These are phyloP conservation scores for Lathyrus sativus DNA, from an alignment of 306 rosid genomes.

Conservation along the genomic window DNA sequence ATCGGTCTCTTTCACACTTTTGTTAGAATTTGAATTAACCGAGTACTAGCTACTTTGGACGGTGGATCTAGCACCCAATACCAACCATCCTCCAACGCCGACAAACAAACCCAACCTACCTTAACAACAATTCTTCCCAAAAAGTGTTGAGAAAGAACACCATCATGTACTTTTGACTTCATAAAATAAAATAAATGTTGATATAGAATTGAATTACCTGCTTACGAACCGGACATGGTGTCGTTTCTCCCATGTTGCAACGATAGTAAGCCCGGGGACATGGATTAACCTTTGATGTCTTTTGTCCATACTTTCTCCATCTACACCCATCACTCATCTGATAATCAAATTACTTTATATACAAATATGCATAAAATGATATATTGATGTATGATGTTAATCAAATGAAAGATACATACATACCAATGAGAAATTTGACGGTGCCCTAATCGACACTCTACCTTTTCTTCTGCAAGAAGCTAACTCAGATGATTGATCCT, in stretches of 20 bases:
- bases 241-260: slow-evolving; percentile 47
- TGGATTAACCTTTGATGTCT: slow-evolving; percentile 49
- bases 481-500: slow-evolving; percentile 14
- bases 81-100: too few relatives aligned
- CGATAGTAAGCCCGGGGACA: slow-evolving; percentile 56
- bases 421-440: slow-evolving; percentile 44
- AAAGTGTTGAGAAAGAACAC: too few relatives aligned
- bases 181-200: too few relatives aligned
- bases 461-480: slow-evolving; percentile 38
- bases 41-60: too few relatives aligned
- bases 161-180: too few relatives aligned
- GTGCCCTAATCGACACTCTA: slow-evolving; percentile 51
- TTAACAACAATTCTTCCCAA: too few relatives aligned
- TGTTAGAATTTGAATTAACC: too few relatives aligned
- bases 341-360: neutral
- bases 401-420: slow-evolving; percentile 4
- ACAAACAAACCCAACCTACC: too few relatives aligned
- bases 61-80: too few relatives aligned
- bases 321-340: slow-evolving; percentile 55
- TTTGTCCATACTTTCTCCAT: slow-evolving; percentile 61
- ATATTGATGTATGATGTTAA: neutral
- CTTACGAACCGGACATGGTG: slow-evolving; percentile 53
- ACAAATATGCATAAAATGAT: neutral
- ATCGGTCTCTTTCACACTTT: too few relatives aligned
- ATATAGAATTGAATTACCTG: slow-evolving; percentile 34